Conservation (phyloP, 176 grass and related monocot genomes). For the Paspalum notatum region DNA sequence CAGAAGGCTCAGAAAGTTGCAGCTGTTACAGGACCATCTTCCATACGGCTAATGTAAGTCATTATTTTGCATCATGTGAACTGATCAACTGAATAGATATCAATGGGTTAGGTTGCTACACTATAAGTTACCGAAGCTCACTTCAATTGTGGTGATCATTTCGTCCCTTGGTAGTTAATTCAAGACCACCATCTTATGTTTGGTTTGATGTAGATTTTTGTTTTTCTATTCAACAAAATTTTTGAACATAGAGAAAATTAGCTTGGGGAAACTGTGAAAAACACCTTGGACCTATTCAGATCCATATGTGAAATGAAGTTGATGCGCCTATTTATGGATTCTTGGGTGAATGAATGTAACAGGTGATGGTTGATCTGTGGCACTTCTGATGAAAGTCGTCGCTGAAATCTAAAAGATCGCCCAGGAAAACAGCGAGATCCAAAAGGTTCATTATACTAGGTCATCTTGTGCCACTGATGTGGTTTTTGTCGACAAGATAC, state of each 20-base stretch:
- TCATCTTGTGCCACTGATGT: conserved; percentile 28
- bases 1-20: conserved; percentile 87
- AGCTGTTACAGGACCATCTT: conserved; percentile 86
- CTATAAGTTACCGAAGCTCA: neutral
- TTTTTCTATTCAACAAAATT: neutral
- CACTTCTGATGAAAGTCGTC: neutral
- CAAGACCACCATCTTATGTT: neutral
- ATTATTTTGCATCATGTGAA: neutral
- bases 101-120: neutral
- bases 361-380: conserved; percentile 7
- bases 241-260: neutral
- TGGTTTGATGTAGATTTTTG: neutral
- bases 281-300: neutral
- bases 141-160: neutral
- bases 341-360: neutral
- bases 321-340: neutral
- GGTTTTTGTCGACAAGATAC: conserved; percentile 36
- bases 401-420: neutral
- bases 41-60: conserved; percentile 74
- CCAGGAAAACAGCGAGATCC: neutral
- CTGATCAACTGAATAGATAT: conserved; percentile 1
- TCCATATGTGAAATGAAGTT: neutral
- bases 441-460: neutral
- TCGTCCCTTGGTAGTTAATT: neutral
- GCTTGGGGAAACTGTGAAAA: neutral